Evolutionary conservation across 1,284 basidiomycete species (phyloP), one percentile per base, ranked within the genome.

Genomic region (Kalmanozyma brasiliensis): DNA sequence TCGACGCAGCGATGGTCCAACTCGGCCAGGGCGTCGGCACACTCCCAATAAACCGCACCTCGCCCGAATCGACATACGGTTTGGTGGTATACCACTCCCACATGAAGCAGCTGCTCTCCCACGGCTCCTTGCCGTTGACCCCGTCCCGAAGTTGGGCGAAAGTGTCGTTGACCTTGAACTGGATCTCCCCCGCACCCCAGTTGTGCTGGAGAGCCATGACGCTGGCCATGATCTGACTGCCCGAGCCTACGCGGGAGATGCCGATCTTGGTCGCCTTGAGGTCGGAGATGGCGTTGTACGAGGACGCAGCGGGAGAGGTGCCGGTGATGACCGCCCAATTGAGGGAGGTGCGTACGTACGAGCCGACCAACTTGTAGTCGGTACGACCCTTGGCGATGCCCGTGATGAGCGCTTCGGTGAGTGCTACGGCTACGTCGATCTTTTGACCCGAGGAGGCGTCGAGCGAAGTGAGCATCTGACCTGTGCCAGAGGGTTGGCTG

Each of bases 1-100:
- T 40, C 5, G 76, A 77, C 0, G 76, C 76, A 13, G 79, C 79
- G 47, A 81, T 80, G 1, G 72, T 85, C 95, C 95, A 98, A 2
- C 91, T 94, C 16, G 94, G 92, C 95, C 95, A 98, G 0, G 95
- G 95, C 0, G 94, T 98, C 34, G 89, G 90, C 1, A 93, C 90
- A 5, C 88, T 88, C 16, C 91, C 92, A 67, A 95, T 92, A 89
- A 94, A 82, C 34, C 78, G 69, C 8, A 90, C 91, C 82, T 93
- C 88, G 26, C 91, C 91, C 14, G 86, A 86, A 81, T 95, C 92
- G 14, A 87, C 87, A 76, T 88, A 96, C 1, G 95, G 94, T 82
- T 97, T 98, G 16, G 94, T 97, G 2, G 95, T 98, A 83, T 96
- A 97, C 83, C 83, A 83, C 38, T 78, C 71, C 93, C 94, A 96